phyloP scores from a whole-genome alignment of 73 alveolate genomes.

The Effrenium voratum region DNA sequence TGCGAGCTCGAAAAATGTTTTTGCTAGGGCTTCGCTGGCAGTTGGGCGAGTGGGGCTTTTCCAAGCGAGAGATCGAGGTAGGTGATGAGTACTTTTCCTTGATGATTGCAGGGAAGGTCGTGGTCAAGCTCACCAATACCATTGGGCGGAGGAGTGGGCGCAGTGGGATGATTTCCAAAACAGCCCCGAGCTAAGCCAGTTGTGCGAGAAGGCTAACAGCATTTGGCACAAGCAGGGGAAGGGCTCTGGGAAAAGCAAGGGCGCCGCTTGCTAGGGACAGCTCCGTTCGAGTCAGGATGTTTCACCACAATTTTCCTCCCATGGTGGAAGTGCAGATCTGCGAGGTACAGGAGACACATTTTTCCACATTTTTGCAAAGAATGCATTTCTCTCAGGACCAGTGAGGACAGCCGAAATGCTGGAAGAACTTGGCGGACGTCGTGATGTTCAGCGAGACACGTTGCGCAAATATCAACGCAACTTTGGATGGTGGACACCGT shows the following conservation, averaged over 20 bases:
- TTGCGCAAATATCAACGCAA: not conserved
- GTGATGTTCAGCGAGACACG: not conserved
- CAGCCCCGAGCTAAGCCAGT: not conserved
- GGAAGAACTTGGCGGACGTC: not conserved
- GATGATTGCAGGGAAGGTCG: not conserved
- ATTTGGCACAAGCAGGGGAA: not conserved
- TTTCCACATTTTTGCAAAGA: not conserved
- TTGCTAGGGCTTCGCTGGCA: conserved; percentile 7
- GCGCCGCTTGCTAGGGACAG: not conserved
- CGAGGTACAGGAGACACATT: not conserved
- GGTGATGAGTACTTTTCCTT: not conserved
- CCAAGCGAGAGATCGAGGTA: not conserved
- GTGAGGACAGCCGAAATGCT: not conserved
- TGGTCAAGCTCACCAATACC: not conserved
- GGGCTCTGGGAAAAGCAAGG: not conserved
- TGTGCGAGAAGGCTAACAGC: not conserved
- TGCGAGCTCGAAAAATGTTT: not conserved
- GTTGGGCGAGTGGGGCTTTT: conserved; percentile 6
- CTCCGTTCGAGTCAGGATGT: conserved; percentile 12
- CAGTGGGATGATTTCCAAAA: not conserved
- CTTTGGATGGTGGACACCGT: not conserved
- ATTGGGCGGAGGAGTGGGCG: conserved; percentile 22
- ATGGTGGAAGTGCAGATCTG: not conserved
- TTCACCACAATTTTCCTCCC: not conserved
- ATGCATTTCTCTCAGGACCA: not conserved